phyloP scores from a whole-genome alignment of 495 filamentous ascomycete genomes.

The Extremus antarcticus region DNA sequence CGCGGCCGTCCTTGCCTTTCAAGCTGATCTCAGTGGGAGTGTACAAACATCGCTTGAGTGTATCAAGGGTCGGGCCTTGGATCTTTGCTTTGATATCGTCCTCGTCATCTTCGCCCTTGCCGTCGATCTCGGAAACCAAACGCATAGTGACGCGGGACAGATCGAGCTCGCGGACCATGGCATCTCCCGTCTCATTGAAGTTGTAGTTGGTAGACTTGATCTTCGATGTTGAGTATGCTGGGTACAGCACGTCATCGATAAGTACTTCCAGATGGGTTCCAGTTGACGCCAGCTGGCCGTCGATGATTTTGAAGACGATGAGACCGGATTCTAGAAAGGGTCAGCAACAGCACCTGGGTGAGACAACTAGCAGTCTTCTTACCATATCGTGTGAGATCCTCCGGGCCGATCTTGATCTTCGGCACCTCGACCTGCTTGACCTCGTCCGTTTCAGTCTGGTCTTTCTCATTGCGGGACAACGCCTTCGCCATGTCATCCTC shows the following conservation, averaged over 20 bases:
- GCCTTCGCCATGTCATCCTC: constrained; percentile 1
- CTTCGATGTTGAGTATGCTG: constrained; percentile 70
- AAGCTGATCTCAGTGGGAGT: constrained; percentile 74
- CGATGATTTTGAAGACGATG: constrained; percentile 87
- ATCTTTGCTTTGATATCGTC: constrained; percentile 71
- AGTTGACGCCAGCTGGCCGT: constrained; percentile 65
- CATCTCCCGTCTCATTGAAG: constrained; percentile 87
- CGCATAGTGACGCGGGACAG: constrained; percentile 87
- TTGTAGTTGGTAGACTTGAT: constrained; percentile 52
- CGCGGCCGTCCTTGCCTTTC: constrained; percentile 59
- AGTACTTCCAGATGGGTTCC: constrained; percentile 75
- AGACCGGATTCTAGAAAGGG: constrained; percentile 63
- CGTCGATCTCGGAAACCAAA: constrained; percentile 61
- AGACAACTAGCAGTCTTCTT: constrained; percentile 19
- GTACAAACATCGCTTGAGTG: constrained; percentile 81
- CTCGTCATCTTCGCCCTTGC: constrained; percentile 57
- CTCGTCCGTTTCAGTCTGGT: constrained; percentile 40
- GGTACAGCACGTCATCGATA: constrained; percentile 91
- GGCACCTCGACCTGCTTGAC: constrained; percentile 46
- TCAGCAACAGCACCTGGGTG: constrained; percentile 2
- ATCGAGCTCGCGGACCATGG: constrained; percentile 90
- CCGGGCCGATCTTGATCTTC: constrained; percentile 64
- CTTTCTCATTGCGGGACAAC: constrained; percentile 35
- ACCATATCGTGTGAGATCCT: constrained; percentile 73
- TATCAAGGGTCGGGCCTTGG: constrained; percentile 73